phyloP scores from a whole-genome alignment of 2,329 filamentous ascomycete species.

The Zymoseptoria tritici region DNA sequence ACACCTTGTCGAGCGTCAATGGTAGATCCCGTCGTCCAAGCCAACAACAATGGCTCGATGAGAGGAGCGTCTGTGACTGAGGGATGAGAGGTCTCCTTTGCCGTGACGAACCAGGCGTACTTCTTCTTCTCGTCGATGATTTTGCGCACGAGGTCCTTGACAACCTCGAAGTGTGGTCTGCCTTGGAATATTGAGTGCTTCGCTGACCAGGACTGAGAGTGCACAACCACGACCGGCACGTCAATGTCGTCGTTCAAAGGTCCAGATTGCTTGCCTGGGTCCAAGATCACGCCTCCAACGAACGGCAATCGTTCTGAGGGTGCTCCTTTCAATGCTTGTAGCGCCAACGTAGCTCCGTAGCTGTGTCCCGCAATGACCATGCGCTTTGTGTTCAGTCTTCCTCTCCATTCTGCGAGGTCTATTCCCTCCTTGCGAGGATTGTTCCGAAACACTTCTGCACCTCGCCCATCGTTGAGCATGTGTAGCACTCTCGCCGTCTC shows the following conservation, averaged over 20 bases:
- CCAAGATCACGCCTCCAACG: constrained; percentile 53
- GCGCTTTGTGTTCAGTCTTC: constrained; percentile 48
- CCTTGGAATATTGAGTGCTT: constrained; percentile 53
- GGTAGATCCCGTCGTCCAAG: constrained; percentile 54
- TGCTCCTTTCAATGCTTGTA: constrained; percentile 51
- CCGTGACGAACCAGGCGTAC: constrained; percentile 38
- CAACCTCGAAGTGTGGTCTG: constrained; percentile 57
- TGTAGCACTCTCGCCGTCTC: constrained; percentile 38
- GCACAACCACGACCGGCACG: constrained; percentile 54
- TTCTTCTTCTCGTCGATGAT: constrained; percentile 38
- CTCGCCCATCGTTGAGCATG: constrained; percentile 33
- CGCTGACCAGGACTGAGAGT: constrained; percentile 59
- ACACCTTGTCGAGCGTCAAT: constrained; percentile 52
- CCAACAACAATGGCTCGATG: constrained; percentile 54
- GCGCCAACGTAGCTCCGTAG: constrained; percentile 57
- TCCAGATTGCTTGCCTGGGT: constrained; percentile 59
- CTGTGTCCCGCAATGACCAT: constrained; percentile 57
- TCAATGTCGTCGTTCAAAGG: constrained; percentile 52
- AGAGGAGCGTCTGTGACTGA: constrained; percentile 60
- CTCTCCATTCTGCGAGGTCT: constrained; percentile 44
- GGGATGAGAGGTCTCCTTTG: constrained; percentile 45
- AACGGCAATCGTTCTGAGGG: constrained; percentile 41
- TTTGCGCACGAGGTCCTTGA: constrained; percentile 48
- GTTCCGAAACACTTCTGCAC: constrained; percentile 28
- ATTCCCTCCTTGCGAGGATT: constrained; percentile 46